A percentile compares a stretch with the other conserved stretches of the same genome.
Evolutionary conservation across 73 alveolate species (phyloP).

Genomic region (Tetrahymena elliotti): DNA sequence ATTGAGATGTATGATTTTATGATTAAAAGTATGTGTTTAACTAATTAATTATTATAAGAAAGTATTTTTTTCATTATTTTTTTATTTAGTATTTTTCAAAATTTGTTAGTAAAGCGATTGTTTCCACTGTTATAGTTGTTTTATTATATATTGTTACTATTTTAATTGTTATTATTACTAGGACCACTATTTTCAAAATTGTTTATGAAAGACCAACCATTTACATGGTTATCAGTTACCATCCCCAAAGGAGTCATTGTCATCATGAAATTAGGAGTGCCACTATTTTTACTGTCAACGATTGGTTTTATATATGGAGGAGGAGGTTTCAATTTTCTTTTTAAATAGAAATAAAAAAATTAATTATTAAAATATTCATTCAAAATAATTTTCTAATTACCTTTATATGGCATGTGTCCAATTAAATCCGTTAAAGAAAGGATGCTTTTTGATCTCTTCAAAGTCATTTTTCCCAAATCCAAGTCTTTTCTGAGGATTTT

Average conservation of each 20-base stretch:
- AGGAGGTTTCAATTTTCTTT: conserved; percentile 37
- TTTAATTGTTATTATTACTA: background rate
- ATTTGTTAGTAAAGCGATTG: background rate
- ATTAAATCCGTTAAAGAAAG: conserved; percentile 60
- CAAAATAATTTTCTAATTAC: background rate
- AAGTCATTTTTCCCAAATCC: conserved; percentile 35
- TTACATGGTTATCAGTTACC: conserved; percentile 10
- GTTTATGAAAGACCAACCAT: conserved; percentile 37
- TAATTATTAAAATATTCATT: background rate
- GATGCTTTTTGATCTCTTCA: conserved; percentile 79
- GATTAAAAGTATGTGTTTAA: background rate
- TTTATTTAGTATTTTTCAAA: background rate
- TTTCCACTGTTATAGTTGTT: background rate
- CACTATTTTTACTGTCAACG: background rate
- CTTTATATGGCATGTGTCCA: conserved; percentile 52
- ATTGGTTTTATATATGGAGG: conserved; percentile 7
- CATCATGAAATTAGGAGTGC: background rate
- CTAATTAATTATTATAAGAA: background rate
- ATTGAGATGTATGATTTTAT: background rate
- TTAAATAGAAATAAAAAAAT: background rate
- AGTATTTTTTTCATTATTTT: background rate
- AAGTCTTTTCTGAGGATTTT: background rate
- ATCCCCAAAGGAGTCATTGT: background rate
- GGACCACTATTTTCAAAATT: background rate
- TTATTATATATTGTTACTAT: background rate